A percentile compares a stretch with the other conserved stretches of the same genome.
Conservation (phyloP, 257 asterid genomes). For the Coffea canephora region DNA sequence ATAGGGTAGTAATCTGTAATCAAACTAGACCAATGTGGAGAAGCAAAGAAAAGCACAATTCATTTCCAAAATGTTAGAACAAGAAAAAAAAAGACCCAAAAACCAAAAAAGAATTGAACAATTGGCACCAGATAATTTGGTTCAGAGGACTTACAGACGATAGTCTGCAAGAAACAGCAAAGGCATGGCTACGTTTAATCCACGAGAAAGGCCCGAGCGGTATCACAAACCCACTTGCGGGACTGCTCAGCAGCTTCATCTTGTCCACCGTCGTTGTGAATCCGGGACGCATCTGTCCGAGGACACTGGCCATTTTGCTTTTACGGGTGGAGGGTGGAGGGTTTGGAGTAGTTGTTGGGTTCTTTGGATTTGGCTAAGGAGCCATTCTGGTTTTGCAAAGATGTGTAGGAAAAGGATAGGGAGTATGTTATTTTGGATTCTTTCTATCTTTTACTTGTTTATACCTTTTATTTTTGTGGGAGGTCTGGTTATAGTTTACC, state of each 20-base stretch:
- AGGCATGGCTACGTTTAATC: background rate
- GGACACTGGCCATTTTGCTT: constrained; percentile 20
- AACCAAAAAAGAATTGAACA: background rate
- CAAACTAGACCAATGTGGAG: background rate
- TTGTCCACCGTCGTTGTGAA: constrained; percentile 8
- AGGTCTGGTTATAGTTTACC: background rate
- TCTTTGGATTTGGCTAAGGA: constrained; percentile 8
- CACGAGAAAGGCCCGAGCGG: constrained; percentile 5
- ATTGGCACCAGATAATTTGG: background rate
- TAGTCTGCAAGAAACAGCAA: constrained; percentile 20
- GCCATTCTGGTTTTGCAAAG: constrained; percentile 13
- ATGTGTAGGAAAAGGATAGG: constrained; percentile 12
- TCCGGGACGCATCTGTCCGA: constrained; percentile 11
- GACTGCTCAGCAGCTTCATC: constrained; percentile 2
- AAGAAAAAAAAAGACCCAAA: background rate
- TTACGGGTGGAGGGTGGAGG: background rate
- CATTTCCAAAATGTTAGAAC: background rate
- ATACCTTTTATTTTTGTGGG: background rate
- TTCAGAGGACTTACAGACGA: constrained; percentile 18
- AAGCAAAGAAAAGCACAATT: background rate
- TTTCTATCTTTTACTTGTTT: background rate
- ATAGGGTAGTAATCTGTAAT: background rate
- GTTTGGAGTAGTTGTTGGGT: background rate
- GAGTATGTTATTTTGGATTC: background rate
- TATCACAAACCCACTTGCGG: constrained; percentile 1